A percentile compares a stretch with the other conserved stretches of the same genome.
These are phyloP conservation scores for Botryotinia globosa DNA, from an alignment of 2,329 filamentous ascomycete genomes.

Conservation along the genomic window DNA sequence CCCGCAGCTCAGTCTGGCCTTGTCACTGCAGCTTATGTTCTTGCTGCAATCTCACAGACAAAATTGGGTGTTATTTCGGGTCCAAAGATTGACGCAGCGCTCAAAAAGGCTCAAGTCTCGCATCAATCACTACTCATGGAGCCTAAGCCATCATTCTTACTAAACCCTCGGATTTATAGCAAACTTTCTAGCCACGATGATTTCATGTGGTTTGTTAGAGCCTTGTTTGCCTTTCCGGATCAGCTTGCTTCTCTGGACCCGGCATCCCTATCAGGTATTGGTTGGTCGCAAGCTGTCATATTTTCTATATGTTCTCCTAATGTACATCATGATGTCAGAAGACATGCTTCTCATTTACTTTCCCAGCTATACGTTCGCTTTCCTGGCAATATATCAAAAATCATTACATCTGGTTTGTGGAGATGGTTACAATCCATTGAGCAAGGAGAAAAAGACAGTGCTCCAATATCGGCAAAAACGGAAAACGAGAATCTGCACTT, in stretches of 20 bases:
- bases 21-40: constrained; percentile 75
- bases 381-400: constrained; percentile 56
- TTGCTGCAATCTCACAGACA: constrained; percentile 59
- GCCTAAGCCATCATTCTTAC: constrained; percentile 83
- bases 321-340: constrained; percentile 61
- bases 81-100: constrained; percentile 53
- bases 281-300: constrained; percentile 85
- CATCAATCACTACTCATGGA: constrained; percentile 65
- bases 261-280: constrained; percentile 52
- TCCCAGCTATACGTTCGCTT: constrained; percentile 61
- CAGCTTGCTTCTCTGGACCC: constrained; percentile 48
- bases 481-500: constrained; percentile 62
- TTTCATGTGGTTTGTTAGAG: constrained; percentile 70
- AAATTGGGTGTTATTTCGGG: constrained; percentile 53
- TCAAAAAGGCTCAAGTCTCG: constrained; percentile 61
- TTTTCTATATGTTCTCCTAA: constrained; percentile 66
- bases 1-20: constrained; percentile 78
- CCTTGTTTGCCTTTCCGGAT: constrained; percentile 61
- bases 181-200: constrained; percentile 76
- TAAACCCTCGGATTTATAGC: constrained; percentile 80
- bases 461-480: constrained; percentile 62
- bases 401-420: constrained; percentile 74
- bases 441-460: constrained; percentile 72
- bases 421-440: constrained; percentile 69
- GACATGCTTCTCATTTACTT: constrained; percentile 59